Base-by-base conservation (phyloP, 306 rosid species). In the Sicyos edulis region DNA sequence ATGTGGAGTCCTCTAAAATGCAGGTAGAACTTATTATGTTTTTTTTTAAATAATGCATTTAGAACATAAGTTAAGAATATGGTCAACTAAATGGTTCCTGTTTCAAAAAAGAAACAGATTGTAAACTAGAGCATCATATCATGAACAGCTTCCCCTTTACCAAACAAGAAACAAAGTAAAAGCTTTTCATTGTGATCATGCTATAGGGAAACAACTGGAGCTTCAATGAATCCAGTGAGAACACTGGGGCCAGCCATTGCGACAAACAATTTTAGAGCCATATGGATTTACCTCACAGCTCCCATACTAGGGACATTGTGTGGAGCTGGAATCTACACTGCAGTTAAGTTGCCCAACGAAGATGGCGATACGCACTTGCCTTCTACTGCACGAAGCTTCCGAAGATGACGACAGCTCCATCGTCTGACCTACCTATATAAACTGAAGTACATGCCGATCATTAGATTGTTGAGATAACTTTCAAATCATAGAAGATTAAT, bases 181-280 rank as follows among this genome's bases (percentile, higher is more conserved):
- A 63, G 6, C 1, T 26, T 55, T 68, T n/a, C 32, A 10, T 76
- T 73, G 65, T 19, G 19, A 11, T 24, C 62, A 51, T 68, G 29
- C n/a, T 75, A 72, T 78, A 92, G 96, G 82, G 85, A 85, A 73
- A 76, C 80, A 60, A 70, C 91, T 14, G 96, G 96, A 74, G 96
- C 62, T 22, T 92, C 96, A 64, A 92, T 88, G 98, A 92, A 92
- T 82, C 96, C 96, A 4, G 96, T 85, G 76, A 85, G 96, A 82
- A 90, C 91, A 62, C 72, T 90, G 26, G 98, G 98, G 54, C 96
- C 98, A 54, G 98, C 98, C 15, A 66, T 92, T 44, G 96, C 89
- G 0, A 83, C 92, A 67, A 86, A 88, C 79, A 92, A 92, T 82
- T 92, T 79, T 77, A 85, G 80, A 78, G 95, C 78, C 63, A 88